Percentiles rank a stretch among this genome's conserved stretches.
These are phyloP conservation scores for Flaveria brownii DNA, from an alignment of 129 eudicot genomes.

Conservation along the genomic window DNA sequence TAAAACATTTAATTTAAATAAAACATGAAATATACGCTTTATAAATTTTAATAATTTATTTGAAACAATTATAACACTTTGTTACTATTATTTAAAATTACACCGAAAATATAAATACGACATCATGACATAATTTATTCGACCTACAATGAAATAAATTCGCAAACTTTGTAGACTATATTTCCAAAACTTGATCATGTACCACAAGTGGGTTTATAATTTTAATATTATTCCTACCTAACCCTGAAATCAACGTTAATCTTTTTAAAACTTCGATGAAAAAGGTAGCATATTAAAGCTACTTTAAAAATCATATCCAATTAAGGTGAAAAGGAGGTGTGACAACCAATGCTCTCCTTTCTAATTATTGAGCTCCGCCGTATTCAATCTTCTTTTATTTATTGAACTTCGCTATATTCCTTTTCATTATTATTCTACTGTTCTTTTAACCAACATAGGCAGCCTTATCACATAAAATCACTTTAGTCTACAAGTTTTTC, in stretches of 20 bases:
- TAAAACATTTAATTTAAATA: no score
- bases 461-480: not conserved
- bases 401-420: not conserved
- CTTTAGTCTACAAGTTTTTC: not conserved
- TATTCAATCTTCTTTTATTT: not conserved
- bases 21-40: no score
- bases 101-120: no score
- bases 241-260: not conserved
- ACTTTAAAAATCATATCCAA: not conserved
- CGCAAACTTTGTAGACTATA: no score
- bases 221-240: not conserved
- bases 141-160: no score
- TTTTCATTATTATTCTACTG: not conserved
- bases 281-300: not conserved
- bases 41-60: no score
- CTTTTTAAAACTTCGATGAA: not conserved
- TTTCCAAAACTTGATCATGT: not conserved
- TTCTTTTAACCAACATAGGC: not conserved
- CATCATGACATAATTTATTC: no score
- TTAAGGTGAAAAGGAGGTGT: slow-evolving; percentile 7
- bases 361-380: not conserved
- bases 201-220: not conserved
- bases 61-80: no score
- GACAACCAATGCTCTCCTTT: not conserved
- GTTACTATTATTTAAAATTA: no score